Percentiles rank a stretch among this genome's conserved stretches.
Conservation (phyloP, 2,329 filamentous ascomycete genomes). For the Elsinoe ampelina region DNA sequence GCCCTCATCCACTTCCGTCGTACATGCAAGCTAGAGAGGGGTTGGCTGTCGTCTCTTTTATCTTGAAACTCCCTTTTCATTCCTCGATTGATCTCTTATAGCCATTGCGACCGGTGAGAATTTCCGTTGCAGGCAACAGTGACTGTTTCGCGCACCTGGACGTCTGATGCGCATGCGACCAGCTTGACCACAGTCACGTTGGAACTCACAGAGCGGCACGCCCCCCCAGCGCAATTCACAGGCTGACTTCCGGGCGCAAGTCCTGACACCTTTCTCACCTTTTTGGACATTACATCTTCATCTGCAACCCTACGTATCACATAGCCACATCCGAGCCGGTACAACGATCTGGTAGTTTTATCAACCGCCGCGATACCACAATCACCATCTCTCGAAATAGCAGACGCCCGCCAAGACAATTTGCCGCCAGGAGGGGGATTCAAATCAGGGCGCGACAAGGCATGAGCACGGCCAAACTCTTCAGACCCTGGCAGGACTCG, state of each 20-base stretch:
- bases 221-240: not conserved
- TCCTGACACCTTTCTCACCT: not conserved
- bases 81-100: not conserved
- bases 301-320: not conserved
- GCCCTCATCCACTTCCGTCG: not conserved
- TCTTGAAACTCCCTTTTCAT: not conserved
- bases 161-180: conserved; percentile 6
- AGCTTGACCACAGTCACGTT: conserved; percentile 3
- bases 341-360: not conserved
- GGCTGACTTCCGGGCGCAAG: conserved; percentile 1
- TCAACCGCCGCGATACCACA: not conserved
- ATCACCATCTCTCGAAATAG: not conserved
- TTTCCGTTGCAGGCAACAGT: conserved; percentile 9
- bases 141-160: conserved; percentile 8
- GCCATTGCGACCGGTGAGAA: not conserved
- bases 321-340: not conserved
- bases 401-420: conserved; percentile 2
- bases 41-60: conserved; percentile 11
- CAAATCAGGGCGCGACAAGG: conserved; percentile 10
- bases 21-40: conserved; percentile 5
- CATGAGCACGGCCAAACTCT: conserved; percentile 15
- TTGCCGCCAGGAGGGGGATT: not conserved
- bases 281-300: not conserved
- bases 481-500: conserved; percentile 40
- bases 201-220: conserved; percentile 3